A percentile compares a stretch with the other conserved stretches of the same genome.
Evolutionary conservation across 176 grass and related monocot species (phyloP).

Genomic region (Carex kokanica): DNA sequence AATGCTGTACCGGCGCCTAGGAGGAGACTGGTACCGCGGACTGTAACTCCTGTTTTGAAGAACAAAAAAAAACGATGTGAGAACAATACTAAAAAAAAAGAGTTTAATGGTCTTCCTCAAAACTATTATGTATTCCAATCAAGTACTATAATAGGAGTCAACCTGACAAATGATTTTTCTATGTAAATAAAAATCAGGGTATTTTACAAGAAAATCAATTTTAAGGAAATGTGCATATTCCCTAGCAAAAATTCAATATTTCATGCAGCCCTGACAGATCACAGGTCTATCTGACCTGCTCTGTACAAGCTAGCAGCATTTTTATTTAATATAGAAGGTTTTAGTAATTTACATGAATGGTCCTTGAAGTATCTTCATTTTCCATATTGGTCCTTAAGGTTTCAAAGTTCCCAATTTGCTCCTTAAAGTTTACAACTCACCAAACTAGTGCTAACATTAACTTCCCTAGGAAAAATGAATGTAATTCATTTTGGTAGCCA

Average conservation of each 20-base stretch:
- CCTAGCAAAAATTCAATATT: neutral
- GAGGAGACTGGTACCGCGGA: neutral
- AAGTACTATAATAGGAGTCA: neutral
- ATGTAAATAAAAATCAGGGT: neutral
- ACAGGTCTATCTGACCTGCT: neutral
- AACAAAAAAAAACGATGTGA: too few species aligned
- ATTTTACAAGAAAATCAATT: neutral
- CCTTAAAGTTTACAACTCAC: neutral
- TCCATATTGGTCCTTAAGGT: neutral
- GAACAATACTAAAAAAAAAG: neutral
- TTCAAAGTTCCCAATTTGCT: neutral
- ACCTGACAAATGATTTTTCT: neutral
- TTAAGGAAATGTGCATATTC: neutral
- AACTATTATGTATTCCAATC: neutral
- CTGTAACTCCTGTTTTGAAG: constrained; percentile 14
- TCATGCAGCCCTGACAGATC: neutral
- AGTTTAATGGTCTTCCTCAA: neutral
- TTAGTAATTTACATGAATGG: neutral
- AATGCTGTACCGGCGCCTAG: constrained; percentile 9
- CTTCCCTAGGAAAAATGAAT: neutral
- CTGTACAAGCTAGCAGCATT: neutral
- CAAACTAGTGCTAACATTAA: neutral
- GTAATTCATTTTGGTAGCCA: neutral
- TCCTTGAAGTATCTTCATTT: neutral
- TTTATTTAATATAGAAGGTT: neutral